Conservation (phyloP, 768 basidiomycete genomes). For the Cystofilobasidium ferigula region DNA sequence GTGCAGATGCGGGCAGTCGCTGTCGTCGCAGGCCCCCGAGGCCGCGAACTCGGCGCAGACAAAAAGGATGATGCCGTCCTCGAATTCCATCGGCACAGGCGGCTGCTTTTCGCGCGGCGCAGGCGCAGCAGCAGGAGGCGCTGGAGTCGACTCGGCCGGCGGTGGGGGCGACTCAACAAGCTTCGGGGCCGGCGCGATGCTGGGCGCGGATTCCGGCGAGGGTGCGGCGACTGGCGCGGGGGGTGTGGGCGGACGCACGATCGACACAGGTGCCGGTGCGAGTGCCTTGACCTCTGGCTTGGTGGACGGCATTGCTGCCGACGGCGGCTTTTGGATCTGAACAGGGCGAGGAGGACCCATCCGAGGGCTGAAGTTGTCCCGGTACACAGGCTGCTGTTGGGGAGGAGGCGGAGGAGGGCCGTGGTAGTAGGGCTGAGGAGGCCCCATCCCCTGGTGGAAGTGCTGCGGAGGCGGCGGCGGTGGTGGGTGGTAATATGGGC, state of each 20-base stretch:
- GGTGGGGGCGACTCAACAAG: neutral
- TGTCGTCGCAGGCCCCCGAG: neutral
- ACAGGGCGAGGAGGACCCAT: neutral
- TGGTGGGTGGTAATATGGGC: neutral
- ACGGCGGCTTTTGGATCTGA: constrained; percentile 4
- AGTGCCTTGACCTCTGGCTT: neutral
- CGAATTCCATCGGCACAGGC: constrained; percentile 11
- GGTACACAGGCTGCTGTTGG: neutral
- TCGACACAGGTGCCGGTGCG: no score
- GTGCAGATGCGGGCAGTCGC: neutral
- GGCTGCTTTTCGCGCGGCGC: neutral
- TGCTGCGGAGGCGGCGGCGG: neutral
- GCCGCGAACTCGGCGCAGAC: constrained; percentile 3
- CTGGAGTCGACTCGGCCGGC: neutral
- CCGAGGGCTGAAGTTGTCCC: neutral
- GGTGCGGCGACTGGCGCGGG: no score
- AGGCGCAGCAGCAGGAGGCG: neutral
- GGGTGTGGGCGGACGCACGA: no score
- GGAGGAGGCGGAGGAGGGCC: neutral
- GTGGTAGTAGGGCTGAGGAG: constrained; percentile 3
- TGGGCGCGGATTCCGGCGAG: no score
- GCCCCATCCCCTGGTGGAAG: neutral
- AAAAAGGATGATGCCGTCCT: constrained; percentile 5
- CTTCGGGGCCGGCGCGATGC: no score
- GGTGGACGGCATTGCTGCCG: neutral